Evolutionary conservation across 768 basidiomycete species (phyloP), one percentile per base, ranked within the genome.

Genomic region (Suillus variegatus): DNA sequence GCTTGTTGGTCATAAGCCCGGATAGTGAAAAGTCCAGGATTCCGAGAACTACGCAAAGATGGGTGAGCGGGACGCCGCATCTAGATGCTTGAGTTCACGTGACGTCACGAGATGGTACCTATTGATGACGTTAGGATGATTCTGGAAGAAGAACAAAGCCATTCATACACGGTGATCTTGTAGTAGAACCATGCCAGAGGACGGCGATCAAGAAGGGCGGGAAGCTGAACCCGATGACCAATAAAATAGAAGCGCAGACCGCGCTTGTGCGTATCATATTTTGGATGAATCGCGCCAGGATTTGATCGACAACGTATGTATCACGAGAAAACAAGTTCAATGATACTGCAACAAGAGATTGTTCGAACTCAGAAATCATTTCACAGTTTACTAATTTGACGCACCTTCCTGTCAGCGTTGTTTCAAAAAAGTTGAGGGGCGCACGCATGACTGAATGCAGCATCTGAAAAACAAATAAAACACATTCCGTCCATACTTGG

Each of bases 261-360:
- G 86, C 84, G 9, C 84, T 74, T 0, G 91, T 96, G 40, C 92
- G 84, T 72, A 87, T 83, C 62, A 94, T 78, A 61, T 82, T 84
- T 74, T 89, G 87, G 51, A 96, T 88, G 20, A 81, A 90, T 38
- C 91, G 83, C 6, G 87, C 88, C 25, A 97, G 84, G 10, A 94
- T 80, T 72, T 93, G 90, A 78, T 97, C 95, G 20, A 97, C 85
- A 36, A 91, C 90, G 70, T 92, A 93, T 16, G 85, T 88, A 70
- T 99, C 97, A 3, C 94, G 87, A 4, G 93, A 93, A 77, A 98
- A 98, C 35, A 97, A 76, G 76, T 97, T 98, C 61, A 98, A 74
- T 0, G 62, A 96, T 91, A 10, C 94, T 92, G 63, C 1, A 35
- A 49, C 40, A 25, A 38, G 36, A 4, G 14, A 25, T 28, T 7